Conservation (phyloP, 495 filamentous ascomycete species). For the Penicillium parvum region DNA sequence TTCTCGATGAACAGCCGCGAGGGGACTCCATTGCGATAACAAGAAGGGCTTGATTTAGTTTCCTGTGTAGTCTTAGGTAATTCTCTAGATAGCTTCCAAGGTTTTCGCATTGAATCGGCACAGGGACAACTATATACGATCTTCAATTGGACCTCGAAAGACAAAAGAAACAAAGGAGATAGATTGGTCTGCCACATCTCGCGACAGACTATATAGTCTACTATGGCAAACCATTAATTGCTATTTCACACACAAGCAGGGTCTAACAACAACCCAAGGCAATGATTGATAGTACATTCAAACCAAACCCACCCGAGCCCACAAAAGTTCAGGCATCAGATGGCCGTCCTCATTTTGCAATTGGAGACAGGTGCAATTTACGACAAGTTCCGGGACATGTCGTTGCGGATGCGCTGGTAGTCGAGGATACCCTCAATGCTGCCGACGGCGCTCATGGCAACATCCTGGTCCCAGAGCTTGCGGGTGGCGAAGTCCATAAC, state of each 20-base stretch:
- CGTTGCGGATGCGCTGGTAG: conserved; percentile 81
- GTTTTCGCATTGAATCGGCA: no score
- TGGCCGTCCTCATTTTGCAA: conserved; percentile 24
- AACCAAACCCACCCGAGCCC: conserved; percentile 17
- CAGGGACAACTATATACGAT: no score
- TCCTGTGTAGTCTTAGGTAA: no score
- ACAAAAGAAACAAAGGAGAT: conserved; percentile 25
- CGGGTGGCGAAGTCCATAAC: conserved; percentile 89
- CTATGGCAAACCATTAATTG: conserved; percentile 36
- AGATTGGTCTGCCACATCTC: conserved; percentile 20
- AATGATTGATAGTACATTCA: conserved; percentile 39
- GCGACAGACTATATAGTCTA: conserved; percentile 33
- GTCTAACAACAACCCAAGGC: conserved; percentile 30
- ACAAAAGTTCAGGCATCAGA: conserved; percentile 3
- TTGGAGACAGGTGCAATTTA: conserved; percentile 21
- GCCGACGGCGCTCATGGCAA: conserved; percentile 89
- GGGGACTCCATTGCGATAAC: no score
- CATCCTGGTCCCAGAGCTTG: conserved; percentile 95
- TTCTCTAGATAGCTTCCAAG: no score
- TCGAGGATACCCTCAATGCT: conserved; percentile 87
- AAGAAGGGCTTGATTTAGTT: no score
- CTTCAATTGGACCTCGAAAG: neutral
- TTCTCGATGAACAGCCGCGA: no score
- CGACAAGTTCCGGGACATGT: conserved; percentile 80
- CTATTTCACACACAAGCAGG: conserved; percentile 36